Percentiles rank a stretch among this genome's conserved stretches.
phyloP scores from a whole-genome alignment of 768 basidiomycete species.

The Fomitopsis serialis region DNA sequence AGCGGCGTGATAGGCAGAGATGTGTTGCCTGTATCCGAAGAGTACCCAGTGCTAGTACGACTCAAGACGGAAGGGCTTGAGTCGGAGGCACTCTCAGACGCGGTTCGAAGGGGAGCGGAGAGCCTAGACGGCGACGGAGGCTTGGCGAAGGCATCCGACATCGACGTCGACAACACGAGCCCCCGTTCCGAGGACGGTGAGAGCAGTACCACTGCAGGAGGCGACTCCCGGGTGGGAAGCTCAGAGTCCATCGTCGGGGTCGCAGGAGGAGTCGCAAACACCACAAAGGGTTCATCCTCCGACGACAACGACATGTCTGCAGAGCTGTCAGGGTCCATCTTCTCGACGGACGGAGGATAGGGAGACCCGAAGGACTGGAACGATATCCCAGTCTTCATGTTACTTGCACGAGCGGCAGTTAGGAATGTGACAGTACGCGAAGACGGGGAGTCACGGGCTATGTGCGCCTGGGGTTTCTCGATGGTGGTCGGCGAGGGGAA shows the following conservation, averaged over 20 bases:
- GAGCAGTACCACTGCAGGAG: neutral
- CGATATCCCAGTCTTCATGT: neutral
- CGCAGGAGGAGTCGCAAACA: neutral
- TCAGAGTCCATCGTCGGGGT: neutral
- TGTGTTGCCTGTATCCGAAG: neutral
- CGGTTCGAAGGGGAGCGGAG: no score
- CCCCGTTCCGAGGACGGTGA: neutral
- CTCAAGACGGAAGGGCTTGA: neutral
- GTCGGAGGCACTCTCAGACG: neutral
- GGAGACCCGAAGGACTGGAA: constrained; percentile 12
- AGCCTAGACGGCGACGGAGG: no score
- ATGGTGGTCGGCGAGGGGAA: neutral
- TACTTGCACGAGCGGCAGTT: neutral
- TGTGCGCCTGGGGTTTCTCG: neutral
- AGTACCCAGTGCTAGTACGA: neutral
- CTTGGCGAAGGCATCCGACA: no score
- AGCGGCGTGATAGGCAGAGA: neutral
- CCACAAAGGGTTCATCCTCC: neutral
- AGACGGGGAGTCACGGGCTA: neutral
- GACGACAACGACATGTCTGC: neutral
- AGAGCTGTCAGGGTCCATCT: neutral
- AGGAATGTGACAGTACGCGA: neutral
- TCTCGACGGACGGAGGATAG: neutral
- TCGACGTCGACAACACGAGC: no score
- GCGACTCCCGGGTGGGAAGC: neutral